Evolutionary conservation across 2,329 filamentous ascomycete species (phyloP).

Genomic region (Arthrobotrys pseudoclavata): DNA sequence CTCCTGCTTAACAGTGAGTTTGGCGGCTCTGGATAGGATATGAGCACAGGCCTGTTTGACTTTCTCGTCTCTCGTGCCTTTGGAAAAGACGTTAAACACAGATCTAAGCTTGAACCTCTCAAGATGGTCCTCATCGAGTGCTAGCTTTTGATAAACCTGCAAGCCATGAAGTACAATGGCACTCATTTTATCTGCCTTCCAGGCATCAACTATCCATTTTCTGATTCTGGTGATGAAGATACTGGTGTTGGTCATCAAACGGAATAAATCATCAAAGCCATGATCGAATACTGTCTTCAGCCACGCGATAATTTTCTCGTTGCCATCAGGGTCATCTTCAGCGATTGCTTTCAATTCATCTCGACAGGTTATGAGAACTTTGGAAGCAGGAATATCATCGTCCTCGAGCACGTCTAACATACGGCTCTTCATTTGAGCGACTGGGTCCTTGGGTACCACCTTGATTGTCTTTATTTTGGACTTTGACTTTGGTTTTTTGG

Average conservation of each 20-base stretch:
- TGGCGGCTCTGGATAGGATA: conserved; percentile 43
- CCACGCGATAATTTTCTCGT: conserved; percentile 53
- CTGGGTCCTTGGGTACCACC: conserved; percentile 38
- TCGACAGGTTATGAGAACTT: conserved; percentile 34
- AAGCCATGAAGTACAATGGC: conserved; percentile 50
- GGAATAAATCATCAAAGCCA: conserved; percentile 53
- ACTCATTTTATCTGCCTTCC: conserved; percentile 54
- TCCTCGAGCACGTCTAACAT: conserved; percentile 52
- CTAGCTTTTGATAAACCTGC: conserved; percentile 55
- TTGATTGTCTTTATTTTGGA: conserved; percentile 31
- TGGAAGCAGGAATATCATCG: conserved; percentile 30
- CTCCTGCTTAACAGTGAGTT: conserved; percentile 49
- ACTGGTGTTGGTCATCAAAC: conserved; percentile 33
- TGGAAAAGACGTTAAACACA: conserved; percentile 39
- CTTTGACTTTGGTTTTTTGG: conserved; percentile 41
- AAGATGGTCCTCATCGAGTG: conserved; percentile 39
- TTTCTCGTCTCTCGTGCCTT: conserved; percentile 52
- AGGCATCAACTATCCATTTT: conserved; percentile 57
- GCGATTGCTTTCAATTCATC: conserved; percentile 46
- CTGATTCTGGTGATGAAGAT: conserved; percentile 44
- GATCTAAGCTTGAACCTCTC: conserved; percentile 53
- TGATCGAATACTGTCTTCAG: conserved; percentile 55
- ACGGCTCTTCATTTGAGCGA: conserved; percentile 51
- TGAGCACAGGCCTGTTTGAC: conserved; percentile 52
- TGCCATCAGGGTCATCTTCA: conserved; percentile 47